Conservation (phyloP, 208 protist species). For the Phytomonas sp. region DNA sequence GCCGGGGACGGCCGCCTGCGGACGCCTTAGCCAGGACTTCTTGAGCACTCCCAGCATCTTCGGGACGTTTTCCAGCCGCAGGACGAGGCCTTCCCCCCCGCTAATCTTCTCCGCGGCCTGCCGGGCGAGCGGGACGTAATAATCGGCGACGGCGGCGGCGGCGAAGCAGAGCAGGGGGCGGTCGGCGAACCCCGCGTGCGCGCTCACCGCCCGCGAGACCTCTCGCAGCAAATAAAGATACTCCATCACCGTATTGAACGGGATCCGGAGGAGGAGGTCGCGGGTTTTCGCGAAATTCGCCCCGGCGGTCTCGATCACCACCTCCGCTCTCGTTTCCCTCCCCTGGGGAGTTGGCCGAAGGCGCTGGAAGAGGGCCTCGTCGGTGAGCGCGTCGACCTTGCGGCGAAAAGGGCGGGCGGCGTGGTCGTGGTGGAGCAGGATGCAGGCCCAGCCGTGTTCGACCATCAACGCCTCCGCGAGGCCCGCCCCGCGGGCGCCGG, state of each 20-base stretch:
- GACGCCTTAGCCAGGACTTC: slow-evolving; percentile 40
- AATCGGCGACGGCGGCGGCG: slow-evolving; percentile 78
- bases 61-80: slow-evolving; percentile 59
- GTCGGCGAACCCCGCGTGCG: slow-evolving; percentile 9
- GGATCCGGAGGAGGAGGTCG: slow-evolving; percentile 32
- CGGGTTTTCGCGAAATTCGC: slow-evolving; percentile 27
- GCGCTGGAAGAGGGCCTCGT: slow-evolving; percentile 32
- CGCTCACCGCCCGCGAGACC: slow-evolving; percentile 31
- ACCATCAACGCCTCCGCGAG: slow-evolving; percentile 47
- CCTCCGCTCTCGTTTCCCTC: neutral
- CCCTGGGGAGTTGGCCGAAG: neutral
- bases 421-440: slow-evolving; percentile 54
- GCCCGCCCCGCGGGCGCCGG: slow-evolving; percentile 61
- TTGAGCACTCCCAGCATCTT: slow-evolving; percentile 56
- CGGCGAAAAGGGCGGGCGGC: slow-evolving; percentile 54
- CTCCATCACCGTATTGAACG: slow-evolving; percentile 73
- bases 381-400: slow-evolving; percentile 33
- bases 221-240: slow-evolving; percentile 65
- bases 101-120: slow-evolving; percentile 74
- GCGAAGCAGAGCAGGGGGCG: slow-evolving; percentile 60
- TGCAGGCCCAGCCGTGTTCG: slow-evolving; percentile 57
- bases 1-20: slow-evolving; percentile 1
- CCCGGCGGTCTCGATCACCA: slow-evolving; percentile 10
- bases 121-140: slow-evolving; percentile 51
- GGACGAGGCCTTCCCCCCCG: slow-evolving; percentile 51